phyloP scores from a whole-genome alignment of 768 basidiomycete genomes.

The Gloeopeniophorella convolvens region DNA sequence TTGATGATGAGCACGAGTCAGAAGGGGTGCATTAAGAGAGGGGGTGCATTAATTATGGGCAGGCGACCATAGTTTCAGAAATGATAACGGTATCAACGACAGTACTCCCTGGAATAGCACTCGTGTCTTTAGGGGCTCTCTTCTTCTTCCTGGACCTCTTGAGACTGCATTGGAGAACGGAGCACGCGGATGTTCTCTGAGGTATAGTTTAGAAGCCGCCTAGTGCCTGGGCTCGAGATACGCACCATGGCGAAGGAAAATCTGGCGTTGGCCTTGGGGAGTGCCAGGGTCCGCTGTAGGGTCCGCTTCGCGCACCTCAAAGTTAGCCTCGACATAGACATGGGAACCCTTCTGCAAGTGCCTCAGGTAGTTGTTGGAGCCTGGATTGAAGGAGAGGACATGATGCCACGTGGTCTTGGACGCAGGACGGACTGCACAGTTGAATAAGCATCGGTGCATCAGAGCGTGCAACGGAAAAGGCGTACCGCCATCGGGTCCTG shows the following conservation, averaged over 20 bases:
- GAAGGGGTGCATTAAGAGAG: too few relatives aligned
- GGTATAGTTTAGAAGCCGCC: neutral
- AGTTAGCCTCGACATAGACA: slow-evolving; percentile 78
- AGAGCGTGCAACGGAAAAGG: neutral
- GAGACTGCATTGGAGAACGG: slow-evolving; percentile 7
- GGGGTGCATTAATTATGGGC: slow-evolving; percentile 1
- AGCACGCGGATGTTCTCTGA: slow-evolving; percentile 53
- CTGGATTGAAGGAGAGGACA: slow-evolving; percentile 63
- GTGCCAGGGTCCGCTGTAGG: slow-evolving; percentile 56
- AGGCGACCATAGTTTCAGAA: neutral
- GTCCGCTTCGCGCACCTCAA: slow-evolving; percentile 70
- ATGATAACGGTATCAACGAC: neutral
- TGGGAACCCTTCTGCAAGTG: slow-evolving; percentile 61
- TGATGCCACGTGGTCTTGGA: slow-evolving; percentile 67
- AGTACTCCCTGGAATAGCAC: too few relatives aligned
- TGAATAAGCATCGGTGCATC: neutral
- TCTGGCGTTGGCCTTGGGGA: slow-evolving; percentile 70
- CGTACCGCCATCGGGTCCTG: slow-evolving; percentile 57
- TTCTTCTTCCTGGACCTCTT: slow-evolving; percentile 23
- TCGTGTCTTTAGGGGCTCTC: slow-evolving; percentile 5
- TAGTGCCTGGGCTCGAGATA: neutral
- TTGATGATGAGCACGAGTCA: slow-evolving; percentile 16
- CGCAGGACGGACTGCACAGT: slow-evolving; percentile 43
- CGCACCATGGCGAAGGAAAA: slow-evolving; percentile 76
- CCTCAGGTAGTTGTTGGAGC: slow-evolving; percentile 55